These are phyloP conservation scores for Corchorus capsularis DNA, from an alignment of 345 rosid genomes.

Conservation along the genomic window DNA sequence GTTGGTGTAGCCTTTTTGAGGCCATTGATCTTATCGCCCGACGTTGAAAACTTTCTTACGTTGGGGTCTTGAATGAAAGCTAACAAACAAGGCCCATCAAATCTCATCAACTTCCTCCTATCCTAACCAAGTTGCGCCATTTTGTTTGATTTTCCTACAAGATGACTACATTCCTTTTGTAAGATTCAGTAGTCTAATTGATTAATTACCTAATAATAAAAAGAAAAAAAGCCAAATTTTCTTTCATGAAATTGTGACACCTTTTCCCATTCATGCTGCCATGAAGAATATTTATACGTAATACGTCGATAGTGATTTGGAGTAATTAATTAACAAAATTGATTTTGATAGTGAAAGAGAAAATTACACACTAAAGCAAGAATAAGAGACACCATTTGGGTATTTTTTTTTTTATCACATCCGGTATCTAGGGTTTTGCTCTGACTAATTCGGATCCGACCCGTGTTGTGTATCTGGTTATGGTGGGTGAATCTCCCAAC, in stretches of 20 bases:
- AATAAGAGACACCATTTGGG: too few species aligned
- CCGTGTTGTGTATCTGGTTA: too few species aligned
- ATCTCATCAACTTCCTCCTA: not conserved
- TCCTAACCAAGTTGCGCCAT: not conserved
- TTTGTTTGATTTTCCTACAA: constrained; percentile 11
- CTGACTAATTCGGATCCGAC: too few species aligned
- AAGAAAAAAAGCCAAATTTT: not conserved
- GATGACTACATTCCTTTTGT: not conserved
- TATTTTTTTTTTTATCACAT: too few species aligned
- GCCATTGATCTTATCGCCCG: not conserved
- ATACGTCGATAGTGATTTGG: not conserved
- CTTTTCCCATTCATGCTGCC: not conserved
- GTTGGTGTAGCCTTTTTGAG: not conserved
- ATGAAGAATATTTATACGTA: too few species aligned
- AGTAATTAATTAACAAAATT: not conserved
- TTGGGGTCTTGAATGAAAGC: not conserved
- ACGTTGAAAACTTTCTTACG: not conserved
- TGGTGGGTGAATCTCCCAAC: too few species aligned
- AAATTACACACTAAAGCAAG: not conserved
- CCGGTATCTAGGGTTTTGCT: too few species aligned
- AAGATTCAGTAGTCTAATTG: not conserved
- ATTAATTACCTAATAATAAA: not conserved
- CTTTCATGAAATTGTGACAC: not conserved
- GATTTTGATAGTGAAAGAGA: not conserved
- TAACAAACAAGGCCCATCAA: not conserved